Evolutionary conservation across 352 stramenopile genomes (phyloP).

Genomic region (Pythium chondricola): DNA sequence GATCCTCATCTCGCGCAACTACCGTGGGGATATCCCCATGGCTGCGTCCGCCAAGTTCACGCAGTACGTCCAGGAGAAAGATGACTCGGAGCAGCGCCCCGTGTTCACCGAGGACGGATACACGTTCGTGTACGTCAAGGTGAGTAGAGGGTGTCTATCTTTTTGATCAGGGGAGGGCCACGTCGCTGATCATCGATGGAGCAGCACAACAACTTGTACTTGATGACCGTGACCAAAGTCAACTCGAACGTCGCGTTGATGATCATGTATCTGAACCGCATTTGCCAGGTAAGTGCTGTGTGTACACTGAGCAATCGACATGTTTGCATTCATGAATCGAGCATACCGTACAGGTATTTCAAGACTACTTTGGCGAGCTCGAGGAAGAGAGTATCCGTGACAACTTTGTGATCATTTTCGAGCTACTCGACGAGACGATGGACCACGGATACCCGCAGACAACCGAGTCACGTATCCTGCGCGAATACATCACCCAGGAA

Average conservation of each 20-base stretch:
- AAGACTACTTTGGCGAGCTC: constrained; percentile 99
- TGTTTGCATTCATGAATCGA: not conserved
- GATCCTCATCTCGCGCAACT: constrained; percentile 99
- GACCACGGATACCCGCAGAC: constrained; percentile 99
- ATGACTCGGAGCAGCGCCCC: constrained; percentile 91
- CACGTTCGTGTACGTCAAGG: constrained; percentile 95
- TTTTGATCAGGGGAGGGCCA: not conserved
- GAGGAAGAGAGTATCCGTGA: constrained; percentile 99
- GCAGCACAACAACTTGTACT: constrained; percentile 98
- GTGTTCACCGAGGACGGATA: constrained; percentile 92
- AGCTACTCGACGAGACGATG: constrained; percentile 99
- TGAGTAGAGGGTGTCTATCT: constrained; percentile 13
- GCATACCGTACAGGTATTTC: constrained; percentile 85
- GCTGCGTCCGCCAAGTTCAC: constrained; percentile 87
- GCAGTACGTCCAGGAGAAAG: constrained; percentile 91
- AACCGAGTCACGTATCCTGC: constrained; percentile 81
- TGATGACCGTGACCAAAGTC: constrained; percentile 97
- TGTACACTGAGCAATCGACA: not conserved
- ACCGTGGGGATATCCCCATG: constrained; percentile 97
- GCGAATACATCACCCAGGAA: constrained; percentile 97
- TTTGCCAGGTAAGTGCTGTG: constrained; percentile 45
- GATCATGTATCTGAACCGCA: constrained; percentile 92
- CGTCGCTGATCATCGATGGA: not conserved
- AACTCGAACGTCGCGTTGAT: constrained; percentile 98
- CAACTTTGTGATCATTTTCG: constrained; percentile 99